phyloP scores from a whole-genome alignment of 179 eudicot species.

The Patellifolia procumbens region DNA sequence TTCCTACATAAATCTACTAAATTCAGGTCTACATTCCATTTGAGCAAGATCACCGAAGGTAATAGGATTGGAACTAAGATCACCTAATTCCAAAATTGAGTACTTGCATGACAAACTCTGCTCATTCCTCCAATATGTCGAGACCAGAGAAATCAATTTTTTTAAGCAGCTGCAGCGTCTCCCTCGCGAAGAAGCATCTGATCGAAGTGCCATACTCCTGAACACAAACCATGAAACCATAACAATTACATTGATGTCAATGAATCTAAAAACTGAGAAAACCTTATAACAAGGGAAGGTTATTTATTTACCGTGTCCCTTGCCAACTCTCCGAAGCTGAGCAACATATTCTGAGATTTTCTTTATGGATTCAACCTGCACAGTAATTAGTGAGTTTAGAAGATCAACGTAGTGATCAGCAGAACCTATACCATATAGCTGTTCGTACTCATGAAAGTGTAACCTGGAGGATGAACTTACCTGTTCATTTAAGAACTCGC shows the following conservation, averaged over 20 bases:
- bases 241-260: slow-evolving; percentile 2
- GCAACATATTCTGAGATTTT: slow-evolving; percentile 87
- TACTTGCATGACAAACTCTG: neutral
- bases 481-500: slow-evolving; percentile 73
- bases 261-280: neutral
- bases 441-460: too few relatives aligned
- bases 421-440: neutral
- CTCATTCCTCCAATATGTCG: neutral
- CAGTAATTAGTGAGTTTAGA: neutral
- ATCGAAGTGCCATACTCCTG: slow-evolving; percentile 81
- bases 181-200: slow-evolving; percentile 57
- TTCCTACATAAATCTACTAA: slow-evolving; percentile 16
- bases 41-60: neutral
- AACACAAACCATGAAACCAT: neutral
- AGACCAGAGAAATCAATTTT: neutral
- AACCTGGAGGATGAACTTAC: slow-evolving; percentile 29
- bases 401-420: neutral
- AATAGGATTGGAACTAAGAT: neutral
- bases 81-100: neutral
- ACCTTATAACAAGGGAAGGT: neutral
- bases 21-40: neutral
- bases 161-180: slow-evolving; percentile 37
- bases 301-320: slow-evolving; percentile 73
- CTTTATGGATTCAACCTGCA: slow-evolving; percentile 85
- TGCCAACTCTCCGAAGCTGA: slow-evolving; percentile 85